These are phyloP conservation scores for Suhomyces choctaworum DNA, from an alignment of 1,139 yeast genomes.

Conservation along the genomic window DNA sequence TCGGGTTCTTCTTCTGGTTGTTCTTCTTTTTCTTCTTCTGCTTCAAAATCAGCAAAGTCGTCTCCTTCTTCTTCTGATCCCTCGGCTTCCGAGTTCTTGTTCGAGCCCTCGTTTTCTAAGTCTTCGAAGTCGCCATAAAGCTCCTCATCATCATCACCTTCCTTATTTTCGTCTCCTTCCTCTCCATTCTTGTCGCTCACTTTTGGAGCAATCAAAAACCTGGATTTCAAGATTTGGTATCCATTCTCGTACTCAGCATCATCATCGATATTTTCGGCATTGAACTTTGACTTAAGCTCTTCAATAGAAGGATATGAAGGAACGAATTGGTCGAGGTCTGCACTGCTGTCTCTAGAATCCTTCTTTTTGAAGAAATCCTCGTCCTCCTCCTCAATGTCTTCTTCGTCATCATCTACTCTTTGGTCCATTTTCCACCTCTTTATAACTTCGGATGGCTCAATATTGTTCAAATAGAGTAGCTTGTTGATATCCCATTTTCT, in stretches of 20 bases:
- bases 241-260: slow-evolving; percentile 47
- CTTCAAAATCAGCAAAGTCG: slow-evolving; percentile 60
- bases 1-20: slow-evolving; percentile 34
- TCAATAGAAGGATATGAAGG: slow-evolving; percentile 50
- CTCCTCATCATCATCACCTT: slow-evolving; percentile 50
- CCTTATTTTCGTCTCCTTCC: slow-evolving; percentile 38
- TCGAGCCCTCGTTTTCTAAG: slow-evolving; percentile 43
- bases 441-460: slow-evolving; percentile 74
- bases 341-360: slow-evolving; percentile 26
- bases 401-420: slow-evolving; percentile 51
- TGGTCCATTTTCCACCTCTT: slow-evolving; percentile 66
- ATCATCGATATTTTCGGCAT: slow-evolving; percentile 31
- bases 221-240: slow-evolving; percentile 48
- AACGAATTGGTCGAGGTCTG: slow-evolving; percentile 34
- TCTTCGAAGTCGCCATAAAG: slow-evolving; percentile 80
- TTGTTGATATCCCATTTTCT: slow-evolving; percentile 79
- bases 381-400: slow-evolving; percentile 54
- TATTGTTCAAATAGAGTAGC: slow-evolving; percentile 72
- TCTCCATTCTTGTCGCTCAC: slow-evolving; percentile 39
- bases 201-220: slow-evolving; percentile 72
- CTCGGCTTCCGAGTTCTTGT: slow-evolving; percentile 17
- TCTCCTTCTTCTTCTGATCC: slow-evolving; percentile 31
- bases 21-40: slow-evolving; percentile 33
- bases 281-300: slow-evolving; percentile 56
- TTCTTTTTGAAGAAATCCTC: slow-evolving; percentile 63